Base-by-base conservation (phyloP, 2,329 filamentous ascomycete genomes). In the Chalara sp. region DNA sequence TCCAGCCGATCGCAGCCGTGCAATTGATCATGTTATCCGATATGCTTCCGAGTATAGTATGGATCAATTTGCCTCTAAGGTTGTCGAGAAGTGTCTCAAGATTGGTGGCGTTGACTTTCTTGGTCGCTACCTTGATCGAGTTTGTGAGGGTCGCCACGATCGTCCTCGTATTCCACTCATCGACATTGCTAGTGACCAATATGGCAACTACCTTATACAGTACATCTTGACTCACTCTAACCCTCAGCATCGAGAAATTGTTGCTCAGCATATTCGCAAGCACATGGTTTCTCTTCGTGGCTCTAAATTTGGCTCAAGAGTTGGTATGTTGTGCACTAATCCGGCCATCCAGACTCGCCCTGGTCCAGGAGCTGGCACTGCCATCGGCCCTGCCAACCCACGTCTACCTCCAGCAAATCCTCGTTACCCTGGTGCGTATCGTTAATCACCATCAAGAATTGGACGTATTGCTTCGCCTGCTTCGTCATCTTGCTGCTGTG, bases 201-300 rank as follows among this genome's bases (percentile, higher is more conserved):
- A 97, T 65, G 93, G 93, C 61, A 99, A 99, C 72, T 99, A 99
- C 65, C 79, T 99, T 56, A 88, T 99, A 56, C 93, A 99, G 70
- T 96, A 95, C 81, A 93, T 99, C 64, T 76, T 99, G 64, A 91
- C 89, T 61, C 88, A 96, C 67, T 86, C 89, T 54, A 83, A 84
- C 52, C 76, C 86, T 49, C 89, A 95, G 67, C 93, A 97, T 67
- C 88, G 90, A 52, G 95, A 99, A 66, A 76, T 95, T 58, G 93
- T 99, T 58, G 90, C 91, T 45, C 84, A 84, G 51, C 93, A 99
- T 66, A 95, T 99, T 62, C 87, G 89, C 61, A 97, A 97, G 79
- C 93, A 99, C 70, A 99, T 99, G 93, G 93, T 99, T 6, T 99
- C 93, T 51, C 86, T 99, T 46, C 88, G 93, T 54, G 93, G 93